Base-by-base conservation (phyloP, 2,329 filamentous ascomycete genomes). In the Penicillium sp. region DNA sequence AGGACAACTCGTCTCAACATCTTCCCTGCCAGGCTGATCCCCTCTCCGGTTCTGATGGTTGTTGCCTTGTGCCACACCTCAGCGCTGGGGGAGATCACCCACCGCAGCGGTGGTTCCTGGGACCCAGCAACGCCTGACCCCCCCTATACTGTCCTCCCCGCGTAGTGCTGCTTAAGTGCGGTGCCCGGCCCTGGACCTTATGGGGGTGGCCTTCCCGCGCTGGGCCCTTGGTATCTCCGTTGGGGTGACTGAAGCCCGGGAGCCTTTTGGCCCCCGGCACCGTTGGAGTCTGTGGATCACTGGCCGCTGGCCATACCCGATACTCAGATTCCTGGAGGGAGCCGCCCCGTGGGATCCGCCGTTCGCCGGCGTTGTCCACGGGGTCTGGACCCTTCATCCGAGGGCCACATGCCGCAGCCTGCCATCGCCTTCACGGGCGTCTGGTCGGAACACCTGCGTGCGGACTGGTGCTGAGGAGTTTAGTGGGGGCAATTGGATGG, bases 261-360 rank as follows among this genome's bases (percentile, higher is more conserved):
- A 16, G 48, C 36, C 48, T 10, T 19, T 43, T 43, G 48, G 48
- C 31, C 25, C 38, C 37, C 48, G 48, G 48, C 48, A 42, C 26
- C 48, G 48, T 30, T 50, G 48, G 38, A 9, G 38, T 52, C 49
- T 50, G 48, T 50, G 40, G 49, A 52, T 44, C 38, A 22, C 35
- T 44, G 49, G 49, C 49, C 49, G 40, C 40, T 51, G 49, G 49
- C 49, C 40, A 51, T 30, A 37, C 40, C 30, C 31, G 43, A 35
- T 16, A 51, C 49, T 42, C 26, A 51, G 49, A 51, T 44, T 51
- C 49, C 49, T 43, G 49, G 49, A 44, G 49, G 48, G 40, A 51
- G 49, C 49, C 49, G 49, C 31, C 42, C n/a, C n/a, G n/a, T n/a
- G n/a, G n/a, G n/a, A n/a, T n/a, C n/a, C n/a, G n/a, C n/a, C n/a